A percentile compares a stretch with the other conserved stretches of the same genome.
Conservation (phyloP, 257 asterid genomes). For the Rhazya stricta region DNA sequence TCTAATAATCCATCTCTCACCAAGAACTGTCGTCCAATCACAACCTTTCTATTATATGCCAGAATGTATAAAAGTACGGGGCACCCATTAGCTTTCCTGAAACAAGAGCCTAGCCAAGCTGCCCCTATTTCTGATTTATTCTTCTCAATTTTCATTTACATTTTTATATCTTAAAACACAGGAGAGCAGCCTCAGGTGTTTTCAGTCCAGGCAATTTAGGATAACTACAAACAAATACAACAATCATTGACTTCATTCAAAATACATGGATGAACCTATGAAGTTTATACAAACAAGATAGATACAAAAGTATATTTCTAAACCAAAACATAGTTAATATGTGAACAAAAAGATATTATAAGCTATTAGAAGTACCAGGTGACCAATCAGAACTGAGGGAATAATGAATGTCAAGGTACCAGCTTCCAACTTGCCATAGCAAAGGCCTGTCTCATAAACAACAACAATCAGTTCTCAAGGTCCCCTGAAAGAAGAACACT, state of each 20-base stretch:
- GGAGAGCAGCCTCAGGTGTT: background rate
- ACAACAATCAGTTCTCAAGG: background rate
- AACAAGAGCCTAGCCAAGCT: background rate
- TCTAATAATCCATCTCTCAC: background rate
- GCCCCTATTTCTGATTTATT: background rate
- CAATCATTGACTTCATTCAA: background rate
- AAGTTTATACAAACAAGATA: background rate
- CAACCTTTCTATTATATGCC: background rate
- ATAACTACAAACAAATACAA: background rate
- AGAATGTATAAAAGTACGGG: background rate
- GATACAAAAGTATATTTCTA: background rate
- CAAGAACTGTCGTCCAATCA: background rate
- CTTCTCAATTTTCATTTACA: background rate
- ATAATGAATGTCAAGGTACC: slow-evolving; percentile 70
- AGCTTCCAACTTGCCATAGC: slow-evolving; percentile 93
- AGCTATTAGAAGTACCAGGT: slow-evolving; percentile 46
- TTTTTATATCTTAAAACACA: background rate
- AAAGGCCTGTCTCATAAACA: slow-evolving; percentile 43
- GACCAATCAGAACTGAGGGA: slow-evolving; percentile 76
- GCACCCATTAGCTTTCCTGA: background rate
- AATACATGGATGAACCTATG: background rate
- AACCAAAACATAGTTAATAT: no score
- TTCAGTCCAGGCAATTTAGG: background rate
- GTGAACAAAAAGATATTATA: background rate
- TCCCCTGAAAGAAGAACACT: slow-evolving; percentile 1